A percentile compares a stretch with the other conserved stretches of the same genome.
Conservation (phyloP, 2,329 filamentous ascomycete genomes). For the Aspergillus pseudotamarii region DNA sequence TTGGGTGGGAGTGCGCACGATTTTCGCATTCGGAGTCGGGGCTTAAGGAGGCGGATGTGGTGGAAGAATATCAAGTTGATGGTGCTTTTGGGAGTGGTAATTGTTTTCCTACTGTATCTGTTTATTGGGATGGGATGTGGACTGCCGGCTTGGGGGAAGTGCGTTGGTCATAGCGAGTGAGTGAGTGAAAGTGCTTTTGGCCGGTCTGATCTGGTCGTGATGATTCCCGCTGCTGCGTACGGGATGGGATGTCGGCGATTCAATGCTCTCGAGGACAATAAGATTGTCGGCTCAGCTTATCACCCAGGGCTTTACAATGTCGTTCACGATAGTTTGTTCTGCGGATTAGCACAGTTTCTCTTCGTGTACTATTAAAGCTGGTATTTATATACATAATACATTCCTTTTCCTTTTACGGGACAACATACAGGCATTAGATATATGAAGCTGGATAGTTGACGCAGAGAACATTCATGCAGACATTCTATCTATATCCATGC, state of each 20-base stretch:
- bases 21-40: slow-evolving; percentile 83
- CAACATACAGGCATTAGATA: too few relatives aligned
- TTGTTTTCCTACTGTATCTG: slow-evolving; percentile 69
- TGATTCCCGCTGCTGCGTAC: neutral
- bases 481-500: neutral
- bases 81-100: slow-evolving; percentile 73
- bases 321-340: neutral
- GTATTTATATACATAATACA: slow-evolving; percentile 2
- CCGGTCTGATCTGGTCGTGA: neutral
- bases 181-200: slow-evolving; percentile 1
- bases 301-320: neutral
- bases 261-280: neutral
- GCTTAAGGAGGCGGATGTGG: slow-evolving; percentile 93
- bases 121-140: slow-evolving; percentile 75
- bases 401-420: neutral
- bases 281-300: neutral
- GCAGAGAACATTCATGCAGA: neutral
- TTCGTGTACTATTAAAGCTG: slow-evolving; percentile 1
- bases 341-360: neutral
- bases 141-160: slow-evolving; percentile 58
- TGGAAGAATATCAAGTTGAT: slow-evolving; percentile 99
- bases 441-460: too few relatives aligned
- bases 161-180: slow-evolving; percentile 34
- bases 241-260: neutral
- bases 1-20: slow-evolving; percentile 86